Conservation (phyloP, 345 rosid species). For the Trapa bicornis region DNA sequence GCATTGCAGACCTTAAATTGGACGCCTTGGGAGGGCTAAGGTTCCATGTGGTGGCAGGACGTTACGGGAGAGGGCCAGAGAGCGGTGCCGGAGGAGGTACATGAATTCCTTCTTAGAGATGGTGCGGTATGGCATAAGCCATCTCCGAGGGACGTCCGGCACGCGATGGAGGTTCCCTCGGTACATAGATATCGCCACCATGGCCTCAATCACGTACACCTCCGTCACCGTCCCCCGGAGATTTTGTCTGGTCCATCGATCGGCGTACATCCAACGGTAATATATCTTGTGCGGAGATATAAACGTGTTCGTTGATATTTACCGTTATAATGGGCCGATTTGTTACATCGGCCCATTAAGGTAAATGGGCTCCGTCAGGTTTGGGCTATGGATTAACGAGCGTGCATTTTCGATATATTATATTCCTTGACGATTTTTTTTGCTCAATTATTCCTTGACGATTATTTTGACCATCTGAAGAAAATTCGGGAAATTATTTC, state of each 20-base stretch:
- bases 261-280: not conserved
- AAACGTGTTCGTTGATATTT: too few relatives aligned
- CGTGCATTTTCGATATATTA: too few relatives aligned
- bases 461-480: too few relatives aligned
- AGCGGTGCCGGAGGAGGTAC: slow-evolving; percentile 54
- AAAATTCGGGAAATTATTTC: not conserved
- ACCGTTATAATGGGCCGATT: too few relatives aligned
- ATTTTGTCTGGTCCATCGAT: not conserved
- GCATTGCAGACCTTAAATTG: slow-evolving; percentile 1
- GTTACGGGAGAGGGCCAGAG: slow-evolving; percentile 43
- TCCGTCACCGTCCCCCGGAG: not conserved
- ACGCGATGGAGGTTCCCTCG: slow-evolving; percentile 84
- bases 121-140: slow-evolving; percentile 53
- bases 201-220: not conserved
- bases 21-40: slow-evolving; percentile 8
- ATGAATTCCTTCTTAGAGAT: slow-evolving; percentile 56
- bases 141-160: slow-evolving; percentile 63
- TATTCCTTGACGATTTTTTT: too few relatives aligned
- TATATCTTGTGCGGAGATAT: not conserved
- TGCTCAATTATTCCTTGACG: too few relatives aligned
- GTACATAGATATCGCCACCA: slow-evolving; percentile 91
- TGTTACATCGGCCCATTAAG: too few relatives aligned
- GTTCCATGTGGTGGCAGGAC: slow-evolving; percentile 10
- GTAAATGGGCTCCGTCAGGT: too few relatives aligned
- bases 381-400: too few relatives aligned